Conservation (phyloP, 2,329 filamentous ascomycete species). For the Blastomyces gilchristii region DNA sequence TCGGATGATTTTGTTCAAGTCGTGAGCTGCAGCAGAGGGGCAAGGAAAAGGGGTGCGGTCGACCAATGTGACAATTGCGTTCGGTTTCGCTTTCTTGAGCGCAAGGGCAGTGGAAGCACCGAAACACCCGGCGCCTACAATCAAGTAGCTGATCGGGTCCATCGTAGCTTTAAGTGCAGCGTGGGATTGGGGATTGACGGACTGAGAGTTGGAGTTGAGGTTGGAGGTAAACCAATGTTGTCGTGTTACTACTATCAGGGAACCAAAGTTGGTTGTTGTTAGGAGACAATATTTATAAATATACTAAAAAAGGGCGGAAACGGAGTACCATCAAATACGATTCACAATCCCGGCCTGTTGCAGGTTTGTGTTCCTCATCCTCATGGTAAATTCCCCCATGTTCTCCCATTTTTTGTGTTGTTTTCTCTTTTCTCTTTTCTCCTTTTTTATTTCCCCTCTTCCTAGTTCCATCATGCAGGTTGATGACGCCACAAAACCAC, state of each 20-base stretch:
- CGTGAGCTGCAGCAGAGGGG: constrained; percentile 8
- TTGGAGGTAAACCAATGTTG: neutral
- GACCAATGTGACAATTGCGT: constrained; percentile 7
- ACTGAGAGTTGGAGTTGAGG: neutral
- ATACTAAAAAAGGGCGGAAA: neutral
- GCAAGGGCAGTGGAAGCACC: constrained; percentile 25
- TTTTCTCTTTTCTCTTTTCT: neutral
- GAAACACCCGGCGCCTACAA: constrained; percentile 45
- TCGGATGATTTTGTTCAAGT: constrained; percentile 12
- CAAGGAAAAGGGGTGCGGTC: constrained; percentile 9
- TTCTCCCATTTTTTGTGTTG: neutral
- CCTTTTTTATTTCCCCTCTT: neutral
- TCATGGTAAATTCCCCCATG: neutral
- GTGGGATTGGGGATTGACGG: neutral
- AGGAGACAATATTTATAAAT: neutral
- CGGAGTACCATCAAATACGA: neutral
- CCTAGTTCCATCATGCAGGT: neutral
- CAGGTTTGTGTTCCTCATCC: neutral
- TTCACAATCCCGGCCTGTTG: neutral
- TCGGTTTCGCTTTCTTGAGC: constrained; percentile 7
- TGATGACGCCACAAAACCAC: neutral
- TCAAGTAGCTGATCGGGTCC: constrained; percentile 21
- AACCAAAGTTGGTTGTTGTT: neutral
- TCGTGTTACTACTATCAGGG: neutral
- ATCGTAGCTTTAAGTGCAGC: neutral